Evolutionary conservation across 805 yeast genomes (phyloP).

Genomic region (Candida sakaeoensis): DNA sequence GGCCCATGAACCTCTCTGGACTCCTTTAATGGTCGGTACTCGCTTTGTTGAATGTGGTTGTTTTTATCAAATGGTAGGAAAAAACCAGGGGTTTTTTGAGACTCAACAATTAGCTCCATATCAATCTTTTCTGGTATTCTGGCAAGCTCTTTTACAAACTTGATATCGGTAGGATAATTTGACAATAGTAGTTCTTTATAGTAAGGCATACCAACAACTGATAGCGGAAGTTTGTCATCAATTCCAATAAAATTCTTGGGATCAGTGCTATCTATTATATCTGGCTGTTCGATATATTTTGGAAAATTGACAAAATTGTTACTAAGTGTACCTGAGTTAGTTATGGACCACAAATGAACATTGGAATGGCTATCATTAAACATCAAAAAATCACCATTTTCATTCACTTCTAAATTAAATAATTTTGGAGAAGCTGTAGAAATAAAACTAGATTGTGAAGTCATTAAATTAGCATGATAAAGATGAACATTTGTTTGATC

Average conservation of each 20-base stretch:
- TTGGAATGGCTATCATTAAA: slow-evolving; percentile 62
- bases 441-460: slow-evolving; percentile 7
- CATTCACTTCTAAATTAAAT: slow-evolving; percentile 51
- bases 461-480: slow-evolving; percentile 59
- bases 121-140: slow-evolving; percentile 56
- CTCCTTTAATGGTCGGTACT: slow-evolving; percentile 36
- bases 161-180: slow-evolving; percentile 66
- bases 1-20: slow-evolving; percentile 27
- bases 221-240: slow-evolving; percentile 58
- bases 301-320: slow-evolving; percentile 37
- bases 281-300: slow-evolving; percentile 51
- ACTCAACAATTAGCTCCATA: slow-evolving; percentile 36
- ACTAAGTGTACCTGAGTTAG: slow-evolving; percentile 23
- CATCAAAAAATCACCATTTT: slow-evolving; percentile 74
- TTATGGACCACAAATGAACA: slow-evolving; percentile 65
- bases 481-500: slow-evolving; percentile 68
- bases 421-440: slow-evolving; percentile 22
- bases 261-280: slow-evolving; percentile 22
- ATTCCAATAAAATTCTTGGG: slow-evolving; percentile 10
- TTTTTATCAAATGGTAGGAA: slow-evolving; percentile 46
- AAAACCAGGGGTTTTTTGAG: slow-evolving; percentile 11
- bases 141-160: slow-evolving; percentile 59
- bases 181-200: slow-evolving; percentile 75
- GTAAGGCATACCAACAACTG: slow-evolving; percentile 80
- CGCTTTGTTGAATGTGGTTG: slow-evolving; percentile 57